These are phyloP conservation scores for Phytophthora lateralis DNA, from an alignment of 352 stramenopile species.

Conservation along the genomic window DNA sequence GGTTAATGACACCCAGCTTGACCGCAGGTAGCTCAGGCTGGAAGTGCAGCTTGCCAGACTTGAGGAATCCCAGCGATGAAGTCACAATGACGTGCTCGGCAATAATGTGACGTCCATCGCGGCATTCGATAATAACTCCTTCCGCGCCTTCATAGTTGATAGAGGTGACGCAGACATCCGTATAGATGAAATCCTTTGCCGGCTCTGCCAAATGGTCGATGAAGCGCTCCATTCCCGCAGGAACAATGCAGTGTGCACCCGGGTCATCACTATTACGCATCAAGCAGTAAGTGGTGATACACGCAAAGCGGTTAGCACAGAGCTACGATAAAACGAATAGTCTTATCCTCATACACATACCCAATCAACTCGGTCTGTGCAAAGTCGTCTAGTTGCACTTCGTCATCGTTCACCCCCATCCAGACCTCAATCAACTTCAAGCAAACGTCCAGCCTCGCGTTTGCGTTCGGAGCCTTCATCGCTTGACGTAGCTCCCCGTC, in stretches of 20 bases:
- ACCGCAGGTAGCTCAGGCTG: conserved; percentile 45
- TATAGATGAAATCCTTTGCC: conserved; percentile 40
- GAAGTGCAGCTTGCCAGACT: conserved; percentile 56
- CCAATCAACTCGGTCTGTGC: conserved; percentile 55
- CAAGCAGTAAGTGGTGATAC: background rate
- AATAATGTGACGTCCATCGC: conserved; percentile 27
- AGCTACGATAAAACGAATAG: background rate
- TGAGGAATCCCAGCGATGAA: conserved; percentile 56
- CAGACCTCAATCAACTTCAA: conserved; percentile 60
- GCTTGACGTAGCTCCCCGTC: conserved; percentile 27
- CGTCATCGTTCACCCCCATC: conserved; percentile 55
- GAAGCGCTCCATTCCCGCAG: conserved; percentile 57
- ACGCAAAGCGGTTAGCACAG: background rate
- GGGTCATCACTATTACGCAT: conserved; percentile 35
- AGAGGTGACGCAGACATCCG: conserved; percentile 29
- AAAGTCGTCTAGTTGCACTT: conserved; percentile 66
- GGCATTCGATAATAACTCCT: conserved; percentile 46
- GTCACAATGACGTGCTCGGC: conserved; percentile 61
- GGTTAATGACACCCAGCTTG: conserved; percentile 55
- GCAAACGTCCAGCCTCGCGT: conserved; percentile 42
- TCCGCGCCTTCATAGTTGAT: conserved; percentile 37
- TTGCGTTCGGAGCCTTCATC: conserved; percentile 30
- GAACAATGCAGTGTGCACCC: conserved; percentile 60
- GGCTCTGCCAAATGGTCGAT: conserved; percentile 45
- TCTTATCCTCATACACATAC: conserved; percentile 25